phyloP scores from a whole-genome alignment of 768 basidiomycete species.

The Mycena metata region DNA sequence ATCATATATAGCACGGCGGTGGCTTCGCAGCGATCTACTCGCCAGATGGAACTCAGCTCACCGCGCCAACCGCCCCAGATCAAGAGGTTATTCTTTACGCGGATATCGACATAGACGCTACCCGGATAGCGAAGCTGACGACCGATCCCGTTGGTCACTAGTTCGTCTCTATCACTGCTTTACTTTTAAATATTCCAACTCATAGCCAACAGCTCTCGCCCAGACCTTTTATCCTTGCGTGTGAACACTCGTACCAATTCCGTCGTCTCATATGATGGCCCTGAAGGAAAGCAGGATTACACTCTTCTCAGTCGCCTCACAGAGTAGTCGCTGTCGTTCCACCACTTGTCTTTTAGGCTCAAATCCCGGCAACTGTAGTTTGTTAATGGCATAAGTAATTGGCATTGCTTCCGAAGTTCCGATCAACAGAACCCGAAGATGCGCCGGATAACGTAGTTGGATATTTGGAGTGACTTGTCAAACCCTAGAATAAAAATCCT shows the following conservation, averaged over 20 bases:
- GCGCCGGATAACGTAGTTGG: too few species aligned
- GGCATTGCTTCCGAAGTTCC: too few species aligned
- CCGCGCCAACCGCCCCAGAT: constrained; percentile 25
- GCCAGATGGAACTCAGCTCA: constrained; percentile 34
- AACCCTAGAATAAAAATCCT: too few species aligned
- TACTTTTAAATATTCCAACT: too few species aligned
- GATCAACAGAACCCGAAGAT: too few species aligned
- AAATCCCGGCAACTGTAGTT: too few species aligned
- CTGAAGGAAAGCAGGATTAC: constrained; percentile 5
- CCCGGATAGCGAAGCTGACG: constrained; percentile 25
- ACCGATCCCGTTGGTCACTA: constrained; percentile 39
- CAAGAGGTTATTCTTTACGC: constrained; percentile 38
- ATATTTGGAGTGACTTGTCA: too few species aligned
- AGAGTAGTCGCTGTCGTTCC: neutral
- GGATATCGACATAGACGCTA: constrained; percentile 34
- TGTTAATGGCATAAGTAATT: too few species aligned
- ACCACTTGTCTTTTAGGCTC: too few species aligned
- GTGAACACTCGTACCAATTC: constrained; percentile 24
- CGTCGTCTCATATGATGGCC: constrained; percentile 32
- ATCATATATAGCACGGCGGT: constrained; percentile 26
- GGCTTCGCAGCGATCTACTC: constrained; percentile 40
- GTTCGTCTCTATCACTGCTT: constrained; percentile 12
- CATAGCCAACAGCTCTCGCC: constrained; percentile 27
- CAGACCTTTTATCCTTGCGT: constrained; percentile 32
- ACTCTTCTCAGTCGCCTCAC: constrained; percentile 17